Base-by-base conservation (phyloP, 75 land plant species). In the Chamaecyparis obtusa region DNA sequence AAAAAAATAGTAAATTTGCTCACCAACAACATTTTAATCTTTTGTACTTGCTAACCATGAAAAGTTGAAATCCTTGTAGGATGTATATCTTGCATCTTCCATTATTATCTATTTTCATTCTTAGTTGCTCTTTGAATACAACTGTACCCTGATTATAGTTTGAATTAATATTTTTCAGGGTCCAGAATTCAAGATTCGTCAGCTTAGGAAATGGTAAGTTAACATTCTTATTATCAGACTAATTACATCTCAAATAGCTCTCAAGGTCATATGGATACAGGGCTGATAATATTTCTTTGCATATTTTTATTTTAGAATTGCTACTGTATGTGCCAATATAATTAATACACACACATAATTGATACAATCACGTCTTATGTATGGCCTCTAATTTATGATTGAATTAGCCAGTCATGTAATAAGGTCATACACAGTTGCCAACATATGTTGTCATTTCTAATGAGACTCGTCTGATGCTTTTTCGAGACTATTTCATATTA, bases 131-230 rank as follows among this genome's bases (percentile, higher is more conserved):
- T 77, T 1, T 39, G 43, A 8, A 77, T 77, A 39, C 19, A 77
- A 1, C 5, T 77, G 19, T 77, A 19, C 39, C 43, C 80, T 77
- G 19, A 77, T 77, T 17, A 41, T 19, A 24, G 24, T 37, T 77
- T 76, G 79, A 77, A 77, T 77, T 39, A 77, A 37, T 77, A 43
- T 39, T 77, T 17, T 21, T 24, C 80, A 77, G 80, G 80, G 80
- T 17, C 80, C 80, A 77, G 80, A 77, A 6, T 77, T 77, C 80
- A 77, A 77, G 80, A 77, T 77, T 37, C 80, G 80, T 21, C 80
- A 77, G 80, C 80, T 77, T 41, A 77, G 43, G 43, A 77, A 77
- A 6, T 77, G 80, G 80, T 77, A 77, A 77, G 9, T 77, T 77
- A 37, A 77, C 44, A 37, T 77, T 32, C 37, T 77, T 5, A 1